Base-by-base conservation (phyloP, 129 eudicot genomes). In the Flaveria trinervia region DNA sequence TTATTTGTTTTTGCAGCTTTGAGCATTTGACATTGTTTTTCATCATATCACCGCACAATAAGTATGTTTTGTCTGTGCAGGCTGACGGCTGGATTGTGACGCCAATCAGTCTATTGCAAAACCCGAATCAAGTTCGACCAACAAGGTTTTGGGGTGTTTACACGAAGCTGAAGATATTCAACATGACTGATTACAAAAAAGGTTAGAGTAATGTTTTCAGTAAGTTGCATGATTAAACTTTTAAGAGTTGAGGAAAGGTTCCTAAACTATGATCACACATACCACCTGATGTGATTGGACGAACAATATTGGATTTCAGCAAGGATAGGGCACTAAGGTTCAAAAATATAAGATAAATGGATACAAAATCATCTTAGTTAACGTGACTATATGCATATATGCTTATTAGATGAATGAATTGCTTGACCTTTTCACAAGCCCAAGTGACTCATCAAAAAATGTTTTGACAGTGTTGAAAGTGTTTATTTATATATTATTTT, bases 61-160 rank as follows among this genome's bases (percentile, higher is more conserved):
- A 75, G 26, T 23, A 50, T 61, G 33, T 33, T 68, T 36, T 77
- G 70, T 61, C 52, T 59, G 10, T 85, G 80, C 89, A 94, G 97
- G 97, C 97, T 66, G 99, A 94, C 80, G 99, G 97, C 68, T 94
- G 99, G 99, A 87, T 91, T 71, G 97, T 94, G 79, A 88, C 88
- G 36, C 85, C 77, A 73, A 94, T 94, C 60, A 89, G 89, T 80
- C 81, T 94, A 71, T 79, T 94, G 81, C 82, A 85, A 59, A 94
- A 94, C 78, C 99, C 99, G 51, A 94, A 94, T 86, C 92, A 86
- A 77, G 90, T 91, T 46, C 88, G 99, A 44, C 99, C 99, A 20
- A 88, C 85, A 64, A 89, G 99, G 81, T 94, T 94, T 82, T 94
- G 99, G 99, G 99, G 99, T 78, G 99, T 94, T 61, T 94, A 94